Evolutionary conservation across 345 rosid genomes (phyloP).

Genomic region (Crucihimalaya himalaica): DNA sequence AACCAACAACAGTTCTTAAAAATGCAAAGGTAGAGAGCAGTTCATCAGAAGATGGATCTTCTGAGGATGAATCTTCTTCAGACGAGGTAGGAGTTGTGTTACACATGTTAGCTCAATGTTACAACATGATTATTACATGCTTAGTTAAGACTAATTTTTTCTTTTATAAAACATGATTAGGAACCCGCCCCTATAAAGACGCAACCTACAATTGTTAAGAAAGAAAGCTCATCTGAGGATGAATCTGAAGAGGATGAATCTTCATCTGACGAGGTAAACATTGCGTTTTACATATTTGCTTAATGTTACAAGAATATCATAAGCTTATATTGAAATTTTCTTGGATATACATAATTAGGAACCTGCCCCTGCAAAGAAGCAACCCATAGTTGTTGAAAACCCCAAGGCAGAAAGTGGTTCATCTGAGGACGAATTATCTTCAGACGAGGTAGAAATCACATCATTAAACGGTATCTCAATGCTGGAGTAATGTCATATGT

Average conservation of each 20-base stretch:
- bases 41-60: slow-evolving; percentile 46
- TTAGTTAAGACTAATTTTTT: background rate
- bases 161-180: slow-evolving; percentile 9
- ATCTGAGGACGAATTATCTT: slow-evolving; percentile 34
- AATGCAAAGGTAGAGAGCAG: slow-evolving; percentile 37
- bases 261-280: slow-evolving; percentile 40
- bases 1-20: slow-evolving; percentile 28
- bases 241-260: slow-evolving; percentile 45
- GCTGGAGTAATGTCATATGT: background rate
- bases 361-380: slow-evolving; percentile 14
- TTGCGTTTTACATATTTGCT: background rate
- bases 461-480: background rate
- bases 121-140: background rate
- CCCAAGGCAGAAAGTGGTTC: slow-evolving; percentile 36
- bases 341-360: slow-evolving; percentile 20
- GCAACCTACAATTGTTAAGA: slow-evolving; percentile 18
- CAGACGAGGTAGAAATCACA: slow-evolving; percentile 24
- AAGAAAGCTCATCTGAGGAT: slow-evolving; percentile 38
- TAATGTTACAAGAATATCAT: background rate
- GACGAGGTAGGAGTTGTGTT: slow-evolving; percentile 26
- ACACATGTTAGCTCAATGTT: background rate
- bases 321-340: background rate
- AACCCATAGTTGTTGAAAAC: slow-evolving; percentile 14
- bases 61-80: slow-evolving; percentile 44
- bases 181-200: slow-evolving; percentile 28